Percentiles rank a stretch among this genome's conserved stretches.
Evolutionary conservation across 2,329 filamentous ascomycete genomes (phyloP).

Genomic region (Trichoderma sp.): DNA sequence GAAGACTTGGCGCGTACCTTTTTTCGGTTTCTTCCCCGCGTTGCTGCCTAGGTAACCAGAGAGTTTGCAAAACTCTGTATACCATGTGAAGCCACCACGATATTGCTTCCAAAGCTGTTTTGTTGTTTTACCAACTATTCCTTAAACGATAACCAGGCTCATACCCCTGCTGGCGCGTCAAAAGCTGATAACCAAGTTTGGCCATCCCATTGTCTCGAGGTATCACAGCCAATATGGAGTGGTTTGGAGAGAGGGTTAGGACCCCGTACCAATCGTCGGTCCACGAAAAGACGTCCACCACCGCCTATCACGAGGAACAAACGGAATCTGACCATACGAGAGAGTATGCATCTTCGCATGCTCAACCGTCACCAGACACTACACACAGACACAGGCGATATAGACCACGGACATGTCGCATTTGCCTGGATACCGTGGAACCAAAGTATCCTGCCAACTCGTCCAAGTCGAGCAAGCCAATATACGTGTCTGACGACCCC

Average conservation of each 20-base stretch:
- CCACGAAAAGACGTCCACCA: not conserved
- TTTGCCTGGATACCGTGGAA: slow-evolving; percentile 73
- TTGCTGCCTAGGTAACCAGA: not conserved
- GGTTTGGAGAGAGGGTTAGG: slow-evolving; percentile 10
- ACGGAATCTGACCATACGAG: not conserved
- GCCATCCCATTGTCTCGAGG: not conserved
- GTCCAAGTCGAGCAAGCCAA: slow-evolving; percentile 38
- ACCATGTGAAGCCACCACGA: slow-evolving; percentile 13
- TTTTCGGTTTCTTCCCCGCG: not conserved
- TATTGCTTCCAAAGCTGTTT: not conserved
- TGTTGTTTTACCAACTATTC: not conserved
- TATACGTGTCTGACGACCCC: slow-evolving; percentile 73
- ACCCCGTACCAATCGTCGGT: slow-evolving; percentile 10
- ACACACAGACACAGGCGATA: slow-evolving; percentile 49
- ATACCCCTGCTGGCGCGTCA: not conserved
- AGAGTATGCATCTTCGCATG: not conserved
- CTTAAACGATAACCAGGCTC: not conserved
- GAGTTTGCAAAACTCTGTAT: not conserved
- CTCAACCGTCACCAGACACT: slow-evolving; percentile 3
- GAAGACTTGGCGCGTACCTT: slow-evolving; percentile 1
- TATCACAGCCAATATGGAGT: slow-evolving; percentile 7
- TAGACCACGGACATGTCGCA: slow-evolving; percentile 77
- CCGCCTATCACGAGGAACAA: not conserved
- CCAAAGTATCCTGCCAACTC: slow-evolving; percentile 47
- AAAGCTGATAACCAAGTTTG: not conserved